Base-by-base conservation (phyloP, 1,139 yeast species). In the Hyphopichia buzzinii region DNA sequence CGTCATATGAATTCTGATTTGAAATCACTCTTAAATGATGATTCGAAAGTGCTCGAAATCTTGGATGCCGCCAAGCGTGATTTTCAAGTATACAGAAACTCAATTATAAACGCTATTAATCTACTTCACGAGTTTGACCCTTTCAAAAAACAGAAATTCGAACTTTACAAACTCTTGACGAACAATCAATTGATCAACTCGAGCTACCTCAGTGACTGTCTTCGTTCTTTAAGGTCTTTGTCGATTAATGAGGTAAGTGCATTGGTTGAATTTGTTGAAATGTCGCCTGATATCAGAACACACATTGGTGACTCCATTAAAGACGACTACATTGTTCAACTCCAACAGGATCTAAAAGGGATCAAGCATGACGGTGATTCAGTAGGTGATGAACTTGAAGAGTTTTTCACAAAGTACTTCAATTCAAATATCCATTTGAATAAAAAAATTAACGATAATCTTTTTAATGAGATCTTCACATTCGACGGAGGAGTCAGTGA, bases 381-480 rank as follows among this genome's bases (percentile, higher is more conserved):
- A 13, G 11, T 29, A n/a, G 21, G 30, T 10, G 31, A 21, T 2
- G 32, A 17, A 12, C 15, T 33, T 8, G 15, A 28, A 17, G 17
- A 33, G 12, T 6, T 16, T 2, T 22, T 33, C 3, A 29, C 31
- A 11, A 28, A 24, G 8, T 55, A 49, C 34, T 46, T 54, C 26
- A 42, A 46, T 28, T 16, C n/a, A 2, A 54, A 52, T 34, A 39
- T 42, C 12, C 36, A 47, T 28, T 41, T 57, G 30, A 46, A 48
- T 35, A 52, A 47, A 42, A 48, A 57, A 19, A 47, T 62, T 33
- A 52, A 59, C 26, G 54, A 54, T 22, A 45, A 54, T 30, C 46
- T 68, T 8, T 69, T 71, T 44, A 50, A 57, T 46, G 77, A 71
- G 45, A 52, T 68, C 2, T 68, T 65, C 39, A 54, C 72, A 2